Percentiles rank a stretch among this genome's conserved stretches.
phyloP scores from a whole-genome alignment of 148 eudicot species.

The Rhododendron williamsianum region DNA sequence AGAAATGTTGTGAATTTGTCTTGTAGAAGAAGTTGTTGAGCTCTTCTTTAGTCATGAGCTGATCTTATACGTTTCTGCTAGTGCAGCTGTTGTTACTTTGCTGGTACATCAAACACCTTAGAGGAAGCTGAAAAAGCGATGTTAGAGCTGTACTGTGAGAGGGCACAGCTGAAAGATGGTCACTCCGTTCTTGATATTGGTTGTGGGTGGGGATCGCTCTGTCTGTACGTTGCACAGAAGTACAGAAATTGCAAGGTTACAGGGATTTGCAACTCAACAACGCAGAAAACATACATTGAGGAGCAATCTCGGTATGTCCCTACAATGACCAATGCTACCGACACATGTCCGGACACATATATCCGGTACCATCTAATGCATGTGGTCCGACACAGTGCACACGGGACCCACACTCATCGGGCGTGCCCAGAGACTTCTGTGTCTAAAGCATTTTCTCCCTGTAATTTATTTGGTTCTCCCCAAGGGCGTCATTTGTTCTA shows the following conservation, averaged over 20 bases:
- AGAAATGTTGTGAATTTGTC: not conserved
- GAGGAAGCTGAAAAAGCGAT: conserved; percentile 90
- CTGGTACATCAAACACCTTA: conserved; percentile 45
- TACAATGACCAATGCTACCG: not conserved
- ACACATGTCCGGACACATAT: not conserved
- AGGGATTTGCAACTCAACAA: conserved; percentile 87
- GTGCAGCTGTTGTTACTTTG: conserved; percentile 82
- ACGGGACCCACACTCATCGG: not conserved
- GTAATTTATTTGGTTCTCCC: not conserved
- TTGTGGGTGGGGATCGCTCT: conserved; percentile 99
- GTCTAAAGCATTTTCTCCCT: not conserved
- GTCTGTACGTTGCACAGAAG: conserved; percentile 67
- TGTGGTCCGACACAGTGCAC: not conserved
- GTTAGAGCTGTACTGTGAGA: conserved; percentile 80
- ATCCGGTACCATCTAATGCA: not conserved
- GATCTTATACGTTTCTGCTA: conserved; percentile 12
- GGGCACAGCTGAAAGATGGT: conserved; percentile 72
- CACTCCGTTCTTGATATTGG: conserved; percentile 95
- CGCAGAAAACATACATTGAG: conserved; percentile 77
- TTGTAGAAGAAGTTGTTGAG: not conserved
- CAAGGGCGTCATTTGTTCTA: not conserved
- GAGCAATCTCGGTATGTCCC: conserved; percentile 59
- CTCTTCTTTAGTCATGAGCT: not conserved
- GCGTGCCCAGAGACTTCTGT: not conserved
- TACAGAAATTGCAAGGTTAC: conserved; percentile 69